Evolutionary conservation across 1,284 basidiomycete genomes (phyloP).

Genomic region (Tranzscheliella williamsii): DNA sequence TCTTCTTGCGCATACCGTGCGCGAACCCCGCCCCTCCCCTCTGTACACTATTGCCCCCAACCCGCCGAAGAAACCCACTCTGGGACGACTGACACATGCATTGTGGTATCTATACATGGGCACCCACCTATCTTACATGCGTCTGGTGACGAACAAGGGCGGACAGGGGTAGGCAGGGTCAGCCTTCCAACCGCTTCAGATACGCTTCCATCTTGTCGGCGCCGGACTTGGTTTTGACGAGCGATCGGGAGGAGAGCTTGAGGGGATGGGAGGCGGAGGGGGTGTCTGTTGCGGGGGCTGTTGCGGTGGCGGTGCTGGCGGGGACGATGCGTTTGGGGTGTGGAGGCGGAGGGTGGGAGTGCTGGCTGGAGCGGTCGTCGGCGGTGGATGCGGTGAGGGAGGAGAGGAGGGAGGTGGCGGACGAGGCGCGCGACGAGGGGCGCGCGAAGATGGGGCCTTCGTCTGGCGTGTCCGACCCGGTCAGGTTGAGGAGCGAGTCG

Average conservation of each 20-base stretch:
- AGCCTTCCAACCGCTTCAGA: constrained; percentile 13
- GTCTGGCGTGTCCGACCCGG: not conserved
- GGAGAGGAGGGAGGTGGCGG: constrained; percentile 17
- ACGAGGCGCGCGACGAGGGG: constrained; percentile 22
- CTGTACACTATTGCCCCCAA: no score
- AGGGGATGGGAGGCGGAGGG: no score
- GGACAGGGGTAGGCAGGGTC: not conserved
- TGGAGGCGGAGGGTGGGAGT: constrained; percentile 4
- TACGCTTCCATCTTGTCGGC: constrained; percentile 40
- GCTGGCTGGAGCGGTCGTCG: constrained; percentile 11
- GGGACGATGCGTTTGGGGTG: no score
- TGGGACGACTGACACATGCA: no score
- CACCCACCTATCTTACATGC: no score
- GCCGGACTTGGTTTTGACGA: constrained; percentile 23
- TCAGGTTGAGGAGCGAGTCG: not conserved
- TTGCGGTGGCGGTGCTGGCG: no score
- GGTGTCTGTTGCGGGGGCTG: no score
- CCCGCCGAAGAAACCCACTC: no score
- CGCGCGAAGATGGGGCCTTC: constrained; percentile 24
- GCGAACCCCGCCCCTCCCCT: no score
- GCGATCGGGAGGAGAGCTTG: constrained; percentile 10
- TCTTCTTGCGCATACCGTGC: no score
- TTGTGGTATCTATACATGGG: no score
- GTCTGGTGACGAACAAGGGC: not conserved
- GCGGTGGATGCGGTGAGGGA: constrained; percentile 14